Conservation (phyloP, 305 asterid genomes). For the Ilex paraguariensis region DNA sequence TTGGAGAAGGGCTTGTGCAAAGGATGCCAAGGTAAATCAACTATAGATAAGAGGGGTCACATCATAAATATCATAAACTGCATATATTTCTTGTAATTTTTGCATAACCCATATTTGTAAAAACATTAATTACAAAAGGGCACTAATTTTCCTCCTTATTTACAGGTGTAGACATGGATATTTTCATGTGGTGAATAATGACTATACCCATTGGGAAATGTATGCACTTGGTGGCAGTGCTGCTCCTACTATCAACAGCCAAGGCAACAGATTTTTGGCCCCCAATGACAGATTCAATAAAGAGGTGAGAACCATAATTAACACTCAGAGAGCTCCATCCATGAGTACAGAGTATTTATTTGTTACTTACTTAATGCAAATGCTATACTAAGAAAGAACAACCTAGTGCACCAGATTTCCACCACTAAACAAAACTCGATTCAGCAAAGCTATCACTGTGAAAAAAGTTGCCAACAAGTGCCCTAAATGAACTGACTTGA, state of each 20-base stretch:
- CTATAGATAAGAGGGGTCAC: too few species aligned
- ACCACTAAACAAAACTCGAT: background rate
- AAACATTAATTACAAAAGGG: background rate
- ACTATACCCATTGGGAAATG: conserved; percentile 12
- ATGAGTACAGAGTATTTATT: background rate
- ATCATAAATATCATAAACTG: background rate
- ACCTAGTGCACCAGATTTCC: background rate
- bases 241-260: conserved; percentile 81
- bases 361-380: conserved; percentile 1
- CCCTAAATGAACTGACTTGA: background rate
- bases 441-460: background rate
- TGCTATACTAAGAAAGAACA: background rate
- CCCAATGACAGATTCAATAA: conserved; percentile 50
- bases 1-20: conserved; percentile 11
- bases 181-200: conserved; percentile 31
- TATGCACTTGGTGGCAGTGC: conserved; percentile 98
- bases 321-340: too few species aligned
- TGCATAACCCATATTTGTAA: too few species aligned
- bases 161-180: conserved; percentile 91
- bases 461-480: conserved; percentile 16
- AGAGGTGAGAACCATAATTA: conserved; percentile 38
- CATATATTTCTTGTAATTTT: too few species aligned
- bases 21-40: too few species aligned
- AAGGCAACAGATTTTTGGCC: conserved; percentile 17
- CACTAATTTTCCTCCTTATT: background rate